phyloP scores from a whole-genome alignment of 345 rosid genomes.

The Hibiscus syriacus region DNA sequence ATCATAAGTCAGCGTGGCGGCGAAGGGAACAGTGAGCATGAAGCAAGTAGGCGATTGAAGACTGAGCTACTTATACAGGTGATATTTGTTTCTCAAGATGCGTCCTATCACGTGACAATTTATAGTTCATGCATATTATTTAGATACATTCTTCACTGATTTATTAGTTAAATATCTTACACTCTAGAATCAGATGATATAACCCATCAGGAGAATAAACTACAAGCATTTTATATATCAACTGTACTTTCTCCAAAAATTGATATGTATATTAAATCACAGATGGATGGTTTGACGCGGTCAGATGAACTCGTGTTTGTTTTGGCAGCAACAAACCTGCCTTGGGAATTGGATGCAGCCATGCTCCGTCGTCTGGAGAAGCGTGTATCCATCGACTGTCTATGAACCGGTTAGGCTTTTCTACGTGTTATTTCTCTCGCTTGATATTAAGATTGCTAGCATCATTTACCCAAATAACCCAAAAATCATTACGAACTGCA shows the following conservation, averaged over 20 bases:
- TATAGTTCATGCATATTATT: neutral
- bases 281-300: slow-evolving; percentile 94
- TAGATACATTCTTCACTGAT: no score
- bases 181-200: no score
- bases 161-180: no score
- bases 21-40: slow-evolving; percentile 93
- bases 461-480: neutral
- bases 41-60: slow-evolving; percentile 97
- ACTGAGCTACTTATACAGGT: slow-evolving; percentile 99
- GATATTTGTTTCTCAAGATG: slow-evolving; percentile 13
- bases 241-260: slow-evolving; percentile 6
- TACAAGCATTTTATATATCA: neutral
- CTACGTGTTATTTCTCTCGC: no score
- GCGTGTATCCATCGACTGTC: slow-evolving; percentile 80
- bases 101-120: neutral
- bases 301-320: slow-evolving; percentile 91
- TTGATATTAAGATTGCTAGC: neutral
- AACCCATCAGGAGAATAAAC: neutral
- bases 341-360: slow-evolving; percentile 98
- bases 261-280: slow-evolving; percentile 28
- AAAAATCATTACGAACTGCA: neutral
- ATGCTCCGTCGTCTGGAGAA: slow-evolving; percentile 97
- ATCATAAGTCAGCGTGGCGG: slow-evolving; percentile 98
- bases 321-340: slow-evolving; percentile 95
- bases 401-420: no score